Conservation (phyloP, 2,329 filamentous ascomycete species). For the Conoideocrella luteorostrata region DNA sequence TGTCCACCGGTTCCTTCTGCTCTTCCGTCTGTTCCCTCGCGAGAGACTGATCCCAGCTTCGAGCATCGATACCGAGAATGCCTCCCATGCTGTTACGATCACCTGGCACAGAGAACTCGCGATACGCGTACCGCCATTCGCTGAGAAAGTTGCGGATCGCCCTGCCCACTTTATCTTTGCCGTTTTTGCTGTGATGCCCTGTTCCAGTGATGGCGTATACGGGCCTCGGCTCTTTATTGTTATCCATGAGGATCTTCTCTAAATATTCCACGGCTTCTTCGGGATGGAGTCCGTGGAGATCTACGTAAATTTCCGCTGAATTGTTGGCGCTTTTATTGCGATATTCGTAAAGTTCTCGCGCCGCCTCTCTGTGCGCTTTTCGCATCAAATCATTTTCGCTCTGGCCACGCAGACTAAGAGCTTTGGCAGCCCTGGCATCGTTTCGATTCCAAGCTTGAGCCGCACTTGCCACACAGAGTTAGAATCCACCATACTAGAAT, state of each 20-base stretch:
- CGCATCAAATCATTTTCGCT: slow-evolving; percentile 97
- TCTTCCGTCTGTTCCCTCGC: slow-evolving; percentile 38
- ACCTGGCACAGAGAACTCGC: slow-evolving; percentile 94
- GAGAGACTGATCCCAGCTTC: slow-evolving; percentile 60
- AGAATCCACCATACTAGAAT: slow-evolving; percentile 7
- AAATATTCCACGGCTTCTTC: slow-evolving; percentile 96
- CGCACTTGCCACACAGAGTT: slow-evolving; percentile 49
- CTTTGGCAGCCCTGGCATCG: slow-evolving; percentile 91
- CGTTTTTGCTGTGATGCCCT: slow-evolving; percentile 95
- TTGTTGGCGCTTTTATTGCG: slow-evolving; percentile 65
- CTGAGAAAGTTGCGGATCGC: slow-evolving; percentile 85
- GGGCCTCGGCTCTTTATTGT: slow-evolving; percentile 64
- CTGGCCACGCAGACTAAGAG: slow-evolving; percentile 86
- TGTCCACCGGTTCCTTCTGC: slow-evolving; percentile 43
- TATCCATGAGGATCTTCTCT: slow-evolving; percentile 79
- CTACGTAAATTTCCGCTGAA: slow-evolving; percentile 74
- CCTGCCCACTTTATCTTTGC: slow-evolving; percentile 97
- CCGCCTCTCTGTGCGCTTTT: slow-evolving; percentile 91
- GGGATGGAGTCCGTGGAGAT: slow-evolving; percentile 95
- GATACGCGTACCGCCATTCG: slow-evolving; percentile 92
- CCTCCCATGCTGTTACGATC: slow-evolving; percentile 79
- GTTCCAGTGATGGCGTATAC: slow-evolving; percentile 96
- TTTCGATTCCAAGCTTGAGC: slow-evolving; percentile 98
- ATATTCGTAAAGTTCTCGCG: slow-evolving; percentile 85
- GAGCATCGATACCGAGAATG: slow-evolving; percentile 60